A percentile compares a stretch with the other conserved stretches of the same genome.
phyloP scores from a whole-genome alignment of 441 rosid species.

The Kokia cookei region DNA sequence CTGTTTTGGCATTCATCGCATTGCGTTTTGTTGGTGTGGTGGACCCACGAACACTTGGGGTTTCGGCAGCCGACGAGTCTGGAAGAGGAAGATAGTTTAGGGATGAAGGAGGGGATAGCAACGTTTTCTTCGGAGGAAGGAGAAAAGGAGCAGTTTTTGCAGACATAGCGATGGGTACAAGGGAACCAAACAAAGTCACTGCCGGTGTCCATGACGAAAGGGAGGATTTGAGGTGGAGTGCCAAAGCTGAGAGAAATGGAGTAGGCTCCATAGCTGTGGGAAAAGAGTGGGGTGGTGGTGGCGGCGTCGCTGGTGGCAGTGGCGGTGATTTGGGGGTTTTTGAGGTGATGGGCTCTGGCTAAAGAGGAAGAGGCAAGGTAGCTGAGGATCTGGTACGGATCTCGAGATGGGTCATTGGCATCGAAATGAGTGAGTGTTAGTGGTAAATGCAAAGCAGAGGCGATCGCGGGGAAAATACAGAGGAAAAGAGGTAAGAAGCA shows the following conservation, averaged over 20 bases:
- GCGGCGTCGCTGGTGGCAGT: neutral
- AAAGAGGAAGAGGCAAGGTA: slow-evolving; percentile 25
- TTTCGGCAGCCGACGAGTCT: slow-evolving; percentile 31
- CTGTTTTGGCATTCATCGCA: slow-evolving; percentile 15
- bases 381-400: slow-evolving; percentile 23
- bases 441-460: slow-evolving; percentile 15
- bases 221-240: slow-evolving; percentile 41
- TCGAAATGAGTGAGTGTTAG: slow-evolving; percentile 12
- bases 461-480: slow-evolving; percentile 1
- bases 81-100: slow-evolving; percentile 29
- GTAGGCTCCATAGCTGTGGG: slow-evolving; percentile 37
- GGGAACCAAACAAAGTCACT: slow-evolving; percentile 59
- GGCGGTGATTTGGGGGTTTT: slow-evolving; percentile 10
- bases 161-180: slow-evolving; percentile 39
- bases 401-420: slow-evolving; percentile 10
- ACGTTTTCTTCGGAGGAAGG: neutral
- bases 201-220: slow-evolving; percentile 54
- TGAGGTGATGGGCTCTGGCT: slow-evolving; percentile 32
- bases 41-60: slow-evolving; percentile 44
- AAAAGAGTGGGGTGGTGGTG: slow-evolving; percentile 20
- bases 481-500: slow-evolving; percentile 4
- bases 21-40: slow-evolving; percentile 6
- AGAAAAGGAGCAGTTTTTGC: slow-evolving; percentile 29
- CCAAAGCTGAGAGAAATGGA: slow-evolving; percentile 36
- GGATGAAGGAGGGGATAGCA: slow-evolving; percentile 22